Conservation (phyloP, 305 asterid genomes). For the Fraxinus nigra region DNA sequence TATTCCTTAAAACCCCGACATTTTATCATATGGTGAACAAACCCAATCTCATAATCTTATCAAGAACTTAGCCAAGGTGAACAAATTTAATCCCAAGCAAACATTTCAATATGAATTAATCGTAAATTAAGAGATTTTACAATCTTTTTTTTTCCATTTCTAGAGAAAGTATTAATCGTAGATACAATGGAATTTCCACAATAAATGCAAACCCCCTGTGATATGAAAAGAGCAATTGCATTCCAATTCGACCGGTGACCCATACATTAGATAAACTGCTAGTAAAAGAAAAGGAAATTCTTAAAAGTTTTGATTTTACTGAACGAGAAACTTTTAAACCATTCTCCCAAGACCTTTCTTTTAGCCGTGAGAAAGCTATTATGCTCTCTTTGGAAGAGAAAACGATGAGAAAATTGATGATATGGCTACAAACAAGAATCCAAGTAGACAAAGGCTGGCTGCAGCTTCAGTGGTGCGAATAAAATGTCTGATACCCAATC, state of each 20-base stretch:
- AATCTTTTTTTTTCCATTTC: too few relatives aligned
- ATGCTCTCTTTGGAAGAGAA: constrained; percentile 42
- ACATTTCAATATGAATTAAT: neutral
- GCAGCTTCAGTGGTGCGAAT: constrained; percentile 36
- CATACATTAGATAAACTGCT: neutral
- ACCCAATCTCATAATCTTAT: too few relatives aligned
- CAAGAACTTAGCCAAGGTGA: neutral
- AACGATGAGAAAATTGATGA: constrained; percentile 45
- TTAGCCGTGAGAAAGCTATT: neutral
- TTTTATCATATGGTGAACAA: too few relatives aligned
- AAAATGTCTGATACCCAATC: neutral
- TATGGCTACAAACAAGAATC: constrained; percentile 29
- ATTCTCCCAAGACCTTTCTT: too few relatives aligned
- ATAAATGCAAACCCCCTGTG: too few relatives aligned
- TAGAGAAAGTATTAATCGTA: too few relatives aligned
- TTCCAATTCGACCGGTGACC: neutral
- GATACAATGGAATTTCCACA: too few relatives aligned
- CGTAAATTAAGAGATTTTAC: too few relatives aligned
- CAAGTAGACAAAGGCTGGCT: constrained; percentile 44
- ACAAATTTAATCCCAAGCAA: neutral
- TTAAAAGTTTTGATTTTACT: neutral
- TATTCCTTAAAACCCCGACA: too few relatives aligned
- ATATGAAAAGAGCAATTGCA: neutral
- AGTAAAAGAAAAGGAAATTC: neutral
- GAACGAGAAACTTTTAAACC: neutral